Evolutionary conservation across 1,284 basidiomycete genomes (phyloP), one percentile per base, ranked within the genome.

Genomic region (Heterobasidion occidentale): DNA sequence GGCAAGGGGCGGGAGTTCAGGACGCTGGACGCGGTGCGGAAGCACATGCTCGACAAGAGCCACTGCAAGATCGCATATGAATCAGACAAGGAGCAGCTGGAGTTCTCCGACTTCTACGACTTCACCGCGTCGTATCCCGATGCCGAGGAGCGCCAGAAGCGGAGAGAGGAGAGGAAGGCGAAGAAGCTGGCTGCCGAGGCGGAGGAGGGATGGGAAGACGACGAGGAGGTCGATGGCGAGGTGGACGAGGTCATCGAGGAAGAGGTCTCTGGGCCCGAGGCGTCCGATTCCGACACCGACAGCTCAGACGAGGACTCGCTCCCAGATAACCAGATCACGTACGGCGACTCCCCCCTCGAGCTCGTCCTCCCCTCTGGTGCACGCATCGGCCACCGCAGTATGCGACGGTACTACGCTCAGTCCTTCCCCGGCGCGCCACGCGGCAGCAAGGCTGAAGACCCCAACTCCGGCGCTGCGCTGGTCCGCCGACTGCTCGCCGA

Each of bases 31-130:
- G 93, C 94, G 0, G 93, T 93, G 2, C 77, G 94, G 62, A 92
- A 90, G 66, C 94, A 98, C 67, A 98, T 98, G 95, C 62, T 84
- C 53, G 94, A 95, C 75, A 98, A 97, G 73, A 81, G 81, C 46
- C 97, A 99, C 66, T 98, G 95, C 81, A 98, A 98, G 73, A 84
- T 99, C 59, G 90, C 92, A 0, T 99, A 98, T 69, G 90, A 94
- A 55, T 75, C 79, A 1, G 86, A 91, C 63, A 71, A 78, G 47
- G 93, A 98, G 65, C 80, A 86, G 51, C 80, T 96, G 50, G 94
- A 98, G 66, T 64, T 97, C 7, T 90, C 94, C 0, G 96, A 98
- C 64, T 98, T 81, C 68, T 99, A 98, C 73, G 93, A 98, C 71
- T 99, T 96, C 70, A 80, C 84, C 0, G 73, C 79, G 1, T 92